Base-by-base conservation (phyloP, 352 stramenopile genomes). In the Nannochloropsis limnetica region DNA sequence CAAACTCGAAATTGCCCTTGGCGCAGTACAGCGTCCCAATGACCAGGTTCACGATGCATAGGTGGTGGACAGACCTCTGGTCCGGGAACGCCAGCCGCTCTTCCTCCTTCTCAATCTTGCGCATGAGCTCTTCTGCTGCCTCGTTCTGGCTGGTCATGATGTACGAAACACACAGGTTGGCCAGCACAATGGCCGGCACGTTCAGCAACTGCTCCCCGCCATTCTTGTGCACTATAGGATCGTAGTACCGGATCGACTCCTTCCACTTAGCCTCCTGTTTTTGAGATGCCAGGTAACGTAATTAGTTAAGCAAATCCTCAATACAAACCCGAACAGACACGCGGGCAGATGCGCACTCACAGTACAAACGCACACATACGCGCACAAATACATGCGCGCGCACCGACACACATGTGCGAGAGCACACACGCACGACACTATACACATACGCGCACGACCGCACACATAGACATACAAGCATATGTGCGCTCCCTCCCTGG, bases 81-180 rank as follows among this genome's bases (percentile, higher is more conserved):
- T 97, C 91, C 0, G 93, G 43, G 29, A 86, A 81, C 5, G 27
- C 54, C 61, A 96, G 89, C 28, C 94, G 89, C 79, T 97, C 92
- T 83, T 98, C 95, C 85, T 98, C 93, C 29, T 93, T 94, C 87
- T 98, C 94, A 80, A 98, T 96, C 23, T 91, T 93, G 23, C 93
- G 91, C 87, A 98, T 92, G 11, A 98, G 90, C 83, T 96, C 92
- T 83, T 98, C 94, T 9, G 95, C 95, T 68, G 90, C 93, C 79
- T 98, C 94, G 83, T 98, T 98, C 87, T 97, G 92, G 29, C 92
- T 96, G 81, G 95, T 97, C 93, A 98, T 97, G 81, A 98, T 96
- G 86, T 98, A 98, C 80, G 92, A 93, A 6, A 98, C 95, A 84
- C 94, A 98, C 4, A 98, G 88, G 82, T 98, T 98, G 22, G 95